These are phyloP conservation scores for Ophiostoma sp. DNA, from an alignment of 2,329 filamentous ascomycete species.

Conservation along the genomic window DNA sequence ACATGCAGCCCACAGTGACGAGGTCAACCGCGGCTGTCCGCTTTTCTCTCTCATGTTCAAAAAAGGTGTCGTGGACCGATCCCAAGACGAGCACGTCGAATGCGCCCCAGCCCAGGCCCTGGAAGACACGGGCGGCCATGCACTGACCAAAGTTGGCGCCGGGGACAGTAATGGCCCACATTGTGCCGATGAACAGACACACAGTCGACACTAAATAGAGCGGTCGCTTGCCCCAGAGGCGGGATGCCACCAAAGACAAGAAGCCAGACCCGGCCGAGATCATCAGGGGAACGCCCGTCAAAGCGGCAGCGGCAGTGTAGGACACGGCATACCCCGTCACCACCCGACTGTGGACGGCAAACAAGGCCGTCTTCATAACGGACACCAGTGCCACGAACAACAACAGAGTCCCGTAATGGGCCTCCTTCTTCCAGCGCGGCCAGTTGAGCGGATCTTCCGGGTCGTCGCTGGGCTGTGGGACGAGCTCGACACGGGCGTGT, in stretches of 20 bases:
- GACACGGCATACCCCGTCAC: slow-evolving; percentile 46
- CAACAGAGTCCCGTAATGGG: slow-evolving; percentile 50
- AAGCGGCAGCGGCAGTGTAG: slow-evolving; percentile 49
- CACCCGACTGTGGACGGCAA: slow-evolving; percentile 50
- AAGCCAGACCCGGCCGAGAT: slow-evolving; percentile 50
- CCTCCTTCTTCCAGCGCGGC: slow-evolving; percentile 55
- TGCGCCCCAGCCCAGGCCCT: slow-evolving; percentile 60
- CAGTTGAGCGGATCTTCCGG: slow-evolving; percentile 59
- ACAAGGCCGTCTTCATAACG: slow-evolving; percentile 56
- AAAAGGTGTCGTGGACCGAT: slow-evolving; percentile 59
- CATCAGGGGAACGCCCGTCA: slow-evolving; percentile 56
- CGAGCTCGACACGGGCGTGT: slow-evolving; percentile 45
- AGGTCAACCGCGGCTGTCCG: slow-evolving; percentile 49
- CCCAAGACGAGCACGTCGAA: slow-evolving; percentile 56
- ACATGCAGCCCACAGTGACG: slow-evolving; percentile 49
- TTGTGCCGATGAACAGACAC: slow-evolving; percentile 49
- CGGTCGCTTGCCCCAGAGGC: slow-evolving; percentile 54
- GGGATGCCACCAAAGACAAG: slow-evolving; percentile 44
- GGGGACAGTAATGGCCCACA: slow-evolving; percentile 49
- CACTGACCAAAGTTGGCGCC: slow-evolving; percentile 45
- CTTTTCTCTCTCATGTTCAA: slow-evolving; percentile 54
- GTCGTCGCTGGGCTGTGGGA: slow-evolving; percentile 58
- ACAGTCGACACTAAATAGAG: slow-evolving; percentile 50
- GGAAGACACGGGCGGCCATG: slow-evolving; percentile 55
- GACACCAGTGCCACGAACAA: slow-evolving; percentile 48